Evolutionary conservation across 352 stramenopile genomes (phyloP).

Genomic region (Globisporangium orthogonon): DNA sequence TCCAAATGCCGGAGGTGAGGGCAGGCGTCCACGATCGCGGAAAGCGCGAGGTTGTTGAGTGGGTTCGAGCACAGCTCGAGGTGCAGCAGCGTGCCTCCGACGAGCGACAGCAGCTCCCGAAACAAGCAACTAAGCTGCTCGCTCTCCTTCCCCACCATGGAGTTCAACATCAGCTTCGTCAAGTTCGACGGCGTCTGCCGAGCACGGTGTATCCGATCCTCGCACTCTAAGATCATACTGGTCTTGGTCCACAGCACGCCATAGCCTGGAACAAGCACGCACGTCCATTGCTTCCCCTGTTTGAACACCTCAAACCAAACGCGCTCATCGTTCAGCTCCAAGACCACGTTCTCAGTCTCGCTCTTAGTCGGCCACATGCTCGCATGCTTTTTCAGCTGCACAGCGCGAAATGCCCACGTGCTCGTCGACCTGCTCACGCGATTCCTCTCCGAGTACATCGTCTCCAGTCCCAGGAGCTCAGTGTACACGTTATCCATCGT

Average conservation of each 20-base stretch:
- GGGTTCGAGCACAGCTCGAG: slow-evolving; percentile 27
- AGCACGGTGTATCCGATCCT: neutral
- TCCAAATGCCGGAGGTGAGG: slow-evolving; percentile 27
- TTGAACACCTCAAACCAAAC: slow-evolving; percentile 20
- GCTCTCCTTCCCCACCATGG: slow-evolving; percentile 14
- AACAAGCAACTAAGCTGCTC: slow-evolving; percentile 13
- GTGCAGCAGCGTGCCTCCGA: slow-evolving; percentile 18
- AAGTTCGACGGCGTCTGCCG: slow-evolving; percentile 5
- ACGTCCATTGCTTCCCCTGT: slow-evolving; percentile 10
- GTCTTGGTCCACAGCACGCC: slow-evolving; percentile 21
- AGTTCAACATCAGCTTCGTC: slow-evolving; percentile 26
- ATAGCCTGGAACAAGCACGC: slow-evolving; percentile 29
- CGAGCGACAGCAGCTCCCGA: slow-evolving; percentile 12
- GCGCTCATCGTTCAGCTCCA: slow-evolving; percentile 8
- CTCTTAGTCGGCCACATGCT: slow-evolving; percentile 3
- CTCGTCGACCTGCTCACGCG: neutral
- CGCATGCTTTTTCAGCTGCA: slow-evolving; percentile 3
- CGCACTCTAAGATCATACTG: neutral
- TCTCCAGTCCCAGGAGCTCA: slow-evolving; percentile 1
- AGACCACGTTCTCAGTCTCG: neutral
- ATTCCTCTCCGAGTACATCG: neutral
- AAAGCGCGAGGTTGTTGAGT: slow-evolving; percentile 15
- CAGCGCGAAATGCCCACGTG: neutral
- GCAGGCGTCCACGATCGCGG: slow-evolving; percentile 24
- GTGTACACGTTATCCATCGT: slow-evolving; percentile 1